These are phyloP conservation scores for Kodamaea plutei DNA, from an alignment of 1,139 yeast species.

Conservation along the genomic window DNA sequence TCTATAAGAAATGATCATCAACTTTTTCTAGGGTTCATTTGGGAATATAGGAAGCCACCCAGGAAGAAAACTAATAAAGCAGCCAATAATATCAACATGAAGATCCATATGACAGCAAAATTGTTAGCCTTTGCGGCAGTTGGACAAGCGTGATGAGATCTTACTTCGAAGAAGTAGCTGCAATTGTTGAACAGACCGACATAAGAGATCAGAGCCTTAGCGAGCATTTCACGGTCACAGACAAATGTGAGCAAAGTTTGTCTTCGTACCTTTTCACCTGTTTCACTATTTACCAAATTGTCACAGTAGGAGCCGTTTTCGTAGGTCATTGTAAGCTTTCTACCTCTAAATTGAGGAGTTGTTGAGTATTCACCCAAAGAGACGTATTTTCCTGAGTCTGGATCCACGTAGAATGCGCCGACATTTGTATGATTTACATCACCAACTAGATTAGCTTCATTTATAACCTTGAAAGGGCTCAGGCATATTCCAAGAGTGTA, in stretches of 20 bases:
- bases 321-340: slow-evolving; percentile 67
- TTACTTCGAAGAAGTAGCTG: slow-evolving; percentile 77
- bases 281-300: slow-evolving; percentile 23
- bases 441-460: slow-evolving; percentile 34
- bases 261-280: slow-evolving; percentile 46
- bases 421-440: slow-evolving; percentile 44
- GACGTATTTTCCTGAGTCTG: slow-evolving; percentile 41
- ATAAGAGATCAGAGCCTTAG: slow-evolving; percentile 64
- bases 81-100: slow-evolving; percentile 48
- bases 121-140: slow-evolving; percentile 61
- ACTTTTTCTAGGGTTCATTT: slow-evolving; percentile 7
- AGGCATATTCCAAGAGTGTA: slow-evolving; percentile 81
- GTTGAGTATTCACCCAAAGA: slow-evolving; percentile 67
- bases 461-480: slow-evolving; percentile 46
- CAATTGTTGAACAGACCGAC: slow-evolving; percentile 75
- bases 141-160: slow-evolving; percentile 87
- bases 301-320: slow-evolving; percentile 68
- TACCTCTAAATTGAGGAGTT: slow-evolving; percentile 64
- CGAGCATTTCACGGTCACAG: slow-evolving; percentile 72
- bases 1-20: no score
- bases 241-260: slow-evolving; percentile 70
- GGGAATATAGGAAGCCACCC: slow-evolving; percentile 50
- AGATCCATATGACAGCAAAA: slow-evolving; percentile 57
- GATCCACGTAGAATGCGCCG: slow-evolving; percentile 67
- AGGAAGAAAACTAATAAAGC: slow-evolving; percentile 53